phyloP scores from a whole-genome alignment of 192 early-diverging fungal species.

The Lobosporangium transversale region DNA sequence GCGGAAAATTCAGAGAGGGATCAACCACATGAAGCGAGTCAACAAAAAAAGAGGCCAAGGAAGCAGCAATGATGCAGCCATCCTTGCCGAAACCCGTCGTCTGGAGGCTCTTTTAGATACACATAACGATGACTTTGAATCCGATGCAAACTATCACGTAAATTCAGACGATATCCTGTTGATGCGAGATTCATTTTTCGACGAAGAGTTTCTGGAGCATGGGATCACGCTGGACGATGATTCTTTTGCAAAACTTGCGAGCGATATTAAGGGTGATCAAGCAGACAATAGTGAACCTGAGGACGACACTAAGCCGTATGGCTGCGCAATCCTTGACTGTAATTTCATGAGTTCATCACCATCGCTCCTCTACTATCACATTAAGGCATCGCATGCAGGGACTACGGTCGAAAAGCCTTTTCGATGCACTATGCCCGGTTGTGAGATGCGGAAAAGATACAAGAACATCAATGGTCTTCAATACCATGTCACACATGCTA shows the following conservation, averaged over 20 bases:
- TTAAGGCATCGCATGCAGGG: conserved; percentile 43
- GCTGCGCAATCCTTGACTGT: conserved; percentile 41
- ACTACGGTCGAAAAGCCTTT: conserved; percentile 71
- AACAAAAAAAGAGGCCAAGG: conserved; percentile 31
- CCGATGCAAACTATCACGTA: too few species aligned
- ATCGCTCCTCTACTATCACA: conserved; percentile 44
- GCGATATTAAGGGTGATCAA: conserved; percentile 5
- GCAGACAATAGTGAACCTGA: conserved; percentile 4
- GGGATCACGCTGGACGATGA: conserved; percentile 5
- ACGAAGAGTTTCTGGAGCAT: conserved; percentile 26
- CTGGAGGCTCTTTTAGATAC: conserved; percentile 19
- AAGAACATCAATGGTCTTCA: conserved; percentile 87
- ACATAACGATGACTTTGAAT: conserved; percentile 3
- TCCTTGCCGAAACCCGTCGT: conserved; percentile 16
- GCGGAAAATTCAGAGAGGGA: conserved; percentile 74
- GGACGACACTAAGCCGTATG: conserved; percentile 46
- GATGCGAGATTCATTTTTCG: conserved; percentile 27
- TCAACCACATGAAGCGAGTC: conserved; percentile 49
- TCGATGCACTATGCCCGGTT: conserved; percentile 73
- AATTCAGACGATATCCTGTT: conserved; percentile 23
- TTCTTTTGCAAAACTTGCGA: neutral
- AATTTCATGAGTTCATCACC: conserved; percentile 42
- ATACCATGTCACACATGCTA: conserved; percentile 79
- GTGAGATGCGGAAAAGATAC: conserved; percentile 80
- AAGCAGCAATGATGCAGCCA: conserved; percentile 2